A percentile compares a stretch with the other conserved stretches of the same genome.
Conservation (phyloP, 2,329 filamentous ascomycete species). For the Mollisiaceae sp. region DNA sequence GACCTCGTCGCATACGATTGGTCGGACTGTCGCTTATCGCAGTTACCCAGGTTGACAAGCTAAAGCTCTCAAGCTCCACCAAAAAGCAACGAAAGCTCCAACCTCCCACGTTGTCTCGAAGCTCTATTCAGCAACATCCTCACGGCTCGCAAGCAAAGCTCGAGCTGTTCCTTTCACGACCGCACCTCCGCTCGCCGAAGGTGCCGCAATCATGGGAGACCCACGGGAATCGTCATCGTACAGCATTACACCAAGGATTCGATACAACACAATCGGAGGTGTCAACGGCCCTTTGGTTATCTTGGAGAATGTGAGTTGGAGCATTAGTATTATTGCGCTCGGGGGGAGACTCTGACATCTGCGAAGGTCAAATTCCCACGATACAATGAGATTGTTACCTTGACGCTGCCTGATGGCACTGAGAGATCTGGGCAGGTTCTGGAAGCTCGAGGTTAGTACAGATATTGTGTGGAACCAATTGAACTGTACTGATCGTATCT, state of each 20-base stretch:
- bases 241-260: slow-evolving; percentile 70
- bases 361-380: slow-evolving; percentile 91
- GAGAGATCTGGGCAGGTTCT: slow-evolving; percentile 94
- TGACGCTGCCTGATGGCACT: slow-evolving; percentile 94
- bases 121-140: slow-evolving; percentile 18
- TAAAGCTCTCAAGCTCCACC: slow-evolving; percentile 24
- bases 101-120: slow-evolving; percentile 22
- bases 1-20: not conserved
- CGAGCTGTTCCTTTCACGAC: slow-evolving; percentile 16
- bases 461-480: slow-evolving; percentile 16
- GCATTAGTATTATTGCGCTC: not conserved
- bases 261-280: slow-evolving; percentile 98
- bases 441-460: slow-evolving; percentile 83
- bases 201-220: slow-evolving; percentile 41
- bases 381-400: slow-evolving; percentile 96
- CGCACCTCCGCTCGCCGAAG: slow-evolving; percentile 6
- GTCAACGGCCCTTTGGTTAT: slow-evolving; percentile 98
- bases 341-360: slow-evolving; percentile 29
- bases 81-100: slow-evolving; percentile 27
- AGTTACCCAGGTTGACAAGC: slow-evolving; percentile 15
- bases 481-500: slow-evolving; percentile 27
- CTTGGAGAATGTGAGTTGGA: slow-evolving; percentile 83
- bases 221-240: slow-evolving; percentile 46
- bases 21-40: slow-evolving; percentile 23
- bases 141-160: slow-evolving; percentile 21